phyloP scores from a whole-genome alignment of 306 rosid species.

The Lathyrus sativus region DNA sequence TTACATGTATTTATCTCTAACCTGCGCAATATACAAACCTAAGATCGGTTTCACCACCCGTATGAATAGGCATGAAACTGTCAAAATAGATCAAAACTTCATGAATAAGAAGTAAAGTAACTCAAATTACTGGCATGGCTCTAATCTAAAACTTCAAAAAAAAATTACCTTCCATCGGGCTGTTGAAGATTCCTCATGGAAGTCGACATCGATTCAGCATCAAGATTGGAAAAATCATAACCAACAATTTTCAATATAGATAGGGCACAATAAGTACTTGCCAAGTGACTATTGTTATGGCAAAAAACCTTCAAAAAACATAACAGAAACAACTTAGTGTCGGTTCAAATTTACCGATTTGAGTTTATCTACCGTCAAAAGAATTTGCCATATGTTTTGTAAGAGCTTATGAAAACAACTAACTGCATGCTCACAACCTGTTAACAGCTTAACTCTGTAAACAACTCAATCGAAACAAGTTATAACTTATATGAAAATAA shows the following conservation, averaged over 20 bases:
- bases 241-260: constrained; percentile 82
- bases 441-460: not conserved
- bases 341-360: not conserved
- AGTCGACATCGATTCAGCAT: constrained; percentile 51
- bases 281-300: constrained; percentile 77
- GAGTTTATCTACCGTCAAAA: not conserved
- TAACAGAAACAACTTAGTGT: constrained; percentile 19
- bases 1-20: constrained; percentile 40
- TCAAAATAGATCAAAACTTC: constrained; percentile 30
- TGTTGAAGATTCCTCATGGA: constrained; percentile 94
- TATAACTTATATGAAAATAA: not conserved
- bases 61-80: constrained; percentile 87
- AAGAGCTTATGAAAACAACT: not conserved
- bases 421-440: not conserved
- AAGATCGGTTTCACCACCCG: constrained; percentile 88
- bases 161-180: constrained; percentile 86
- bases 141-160: constrained; percentile 32
- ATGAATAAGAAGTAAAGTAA: constrained; percentile 26
- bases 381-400: not conserved
- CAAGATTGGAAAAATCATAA: constrained; percentile 57
- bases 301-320: constrained; percentile 48
- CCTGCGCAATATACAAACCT: constrained; percentile 93
- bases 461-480: too few species aligned
- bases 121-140: constrained; percentile 1
- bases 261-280: constrained; percentile 86